Conservation (phyloP, 805 yeast species). For the Barnettozyma salicaria region DNA sequence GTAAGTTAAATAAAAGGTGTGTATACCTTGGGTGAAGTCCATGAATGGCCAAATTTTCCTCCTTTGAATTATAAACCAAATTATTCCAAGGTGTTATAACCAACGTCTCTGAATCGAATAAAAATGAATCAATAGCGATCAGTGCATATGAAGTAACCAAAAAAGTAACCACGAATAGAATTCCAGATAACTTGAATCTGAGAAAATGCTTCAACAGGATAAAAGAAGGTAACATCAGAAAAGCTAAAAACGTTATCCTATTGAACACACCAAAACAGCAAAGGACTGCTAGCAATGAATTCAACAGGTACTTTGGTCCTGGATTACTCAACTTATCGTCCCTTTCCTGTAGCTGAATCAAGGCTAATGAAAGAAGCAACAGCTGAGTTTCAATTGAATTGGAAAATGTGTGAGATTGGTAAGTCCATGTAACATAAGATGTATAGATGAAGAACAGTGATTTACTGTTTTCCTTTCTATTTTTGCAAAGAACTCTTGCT, state of each 20-base stretch:
- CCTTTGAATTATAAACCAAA: conserved; percentile 57
- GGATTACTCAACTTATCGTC: conserved; percentile 3
- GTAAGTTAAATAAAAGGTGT: conserved; percentile 70
- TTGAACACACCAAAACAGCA: conserved; percentile 72
- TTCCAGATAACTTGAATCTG: conserved; percentile 29
- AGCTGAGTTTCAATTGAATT: conserved; percentile 68
- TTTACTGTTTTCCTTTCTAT: conserved; percentile 41
- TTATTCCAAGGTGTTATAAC: conserved; percentile 74
- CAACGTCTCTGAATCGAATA: conserved; percentile 26
- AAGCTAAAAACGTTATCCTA: conserved; percentile 76
- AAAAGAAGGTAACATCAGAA: conserved; percentile 58
- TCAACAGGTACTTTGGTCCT: conserved; percentile 14
- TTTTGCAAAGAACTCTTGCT: conserved; percentile 41
- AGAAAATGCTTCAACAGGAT: conserved; percentile 39
- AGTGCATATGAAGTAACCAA: conserved; percentile 30
- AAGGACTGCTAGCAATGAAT: conserved; percentile 39
- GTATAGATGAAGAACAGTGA: conserved; percentile 38
- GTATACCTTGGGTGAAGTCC: conserved; percentile 79
- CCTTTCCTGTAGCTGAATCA: conserved; percentile 29
- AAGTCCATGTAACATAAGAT: conserved; percentile 67
- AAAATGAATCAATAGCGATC: conserved; percentile 49
- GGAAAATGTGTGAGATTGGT: conserved; percentile 86
- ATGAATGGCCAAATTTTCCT: conserved; percentile 60
- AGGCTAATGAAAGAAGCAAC: conserved; percentile 36
- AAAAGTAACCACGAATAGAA: conserved; percentile 33